Evolutionary conservation across 2,329 filamentous ascomycete genomes (phyloP).

Genomic region (Byssoonygena ceratinophila): DNA sequence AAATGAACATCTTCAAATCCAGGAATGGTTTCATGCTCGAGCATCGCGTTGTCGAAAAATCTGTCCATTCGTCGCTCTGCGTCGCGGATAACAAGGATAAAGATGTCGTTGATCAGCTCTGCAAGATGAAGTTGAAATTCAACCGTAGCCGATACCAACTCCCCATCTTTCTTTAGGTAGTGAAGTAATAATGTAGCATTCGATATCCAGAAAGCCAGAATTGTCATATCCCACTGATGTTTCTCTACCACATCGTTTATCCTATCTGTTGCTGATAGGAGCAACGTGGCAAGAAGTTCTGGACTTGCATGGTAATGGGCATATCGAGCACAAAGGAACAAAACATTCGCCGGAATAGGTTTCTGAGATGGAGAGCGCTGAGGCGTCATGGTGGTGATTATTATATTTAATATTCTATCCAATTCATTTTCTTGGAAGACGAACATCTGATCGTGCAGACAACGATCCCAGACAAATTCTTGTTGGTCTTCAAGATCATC

Average conservation of each 20-base stretch:
- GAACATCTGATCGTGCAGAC: conserved; percentile 97
- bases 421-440: conserved; percentile 95
- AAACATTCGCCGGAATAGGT: conserved; percentile 90
- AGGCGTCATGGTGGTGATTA: conserved; percentile 97
- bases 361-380: conserved; percentile 95
- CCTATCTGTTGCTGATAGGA: conserved; percentile 82
- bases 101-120: conserved; percentile 95
- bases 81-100: conserved; percentile 92
- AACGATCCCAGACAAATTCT: conserved; percentile 92
- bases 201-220: conserved; percentile 96
- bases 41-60: conserved; percentile 81
- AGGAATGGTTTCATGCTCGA: conserved; percentile 96
- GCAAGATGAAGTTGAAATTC: conserved; percentile 89
- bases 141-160: conserved; percentile 66
- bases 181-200: conserved; percentile 92
- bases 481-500: conserved; percentile 72
- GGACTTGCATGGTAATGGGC: conserved; percentile 89
- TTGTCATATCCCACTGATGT: conserved; percentile 99
- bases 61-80: conserved; percentile 94
- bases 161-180: conserved; percentile 88
- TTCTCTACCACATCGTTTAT: conserved; percentile 95
- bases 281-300: conserved; percentile 68
- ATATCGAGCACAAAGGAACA: conserved; percentile 90
- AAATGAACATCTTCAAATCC: conserved; percentile 95
- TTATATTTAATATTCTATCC: conserved; percentile 80